Conservation (phyloP, 208 protist species). For the Crithidia brevicula region DNA sequence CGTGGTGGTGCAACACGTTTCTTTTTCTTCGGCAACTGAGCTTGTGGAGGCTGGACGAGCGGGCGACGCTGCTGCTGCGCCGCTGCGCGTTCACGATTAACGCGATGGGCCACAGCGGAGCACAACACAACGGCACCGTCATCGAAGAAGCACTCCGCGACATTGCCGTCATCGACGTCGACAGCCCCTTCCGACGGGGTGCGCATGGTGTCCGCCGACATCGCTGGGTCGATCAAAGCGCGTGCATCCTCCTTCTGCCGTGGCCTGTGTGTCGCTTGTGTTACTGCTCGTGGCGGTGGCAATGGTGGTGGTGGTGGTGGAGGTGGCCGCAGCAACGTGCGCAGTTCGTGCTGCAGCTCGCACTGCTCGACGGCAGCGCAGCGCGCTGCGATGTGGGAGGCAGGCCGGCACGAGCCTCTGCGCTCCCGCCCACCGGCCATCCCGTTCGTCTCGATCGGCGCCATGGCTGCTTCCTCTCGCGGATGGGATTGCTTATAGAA, state of each 20-base stretch:
- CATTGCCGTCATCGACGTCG: background rate
- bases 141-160: conserved; percentile 20
- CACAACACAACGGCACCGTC: conserved; percentile 3
- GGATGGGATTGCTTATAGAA: conserved; percentile 17
- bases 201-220: conserved; percentile 1
- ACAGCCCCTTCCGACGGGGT: background rate
- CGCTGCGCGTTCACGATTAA: background rate
- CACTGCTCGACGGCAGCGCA: conserved; percentile 20
- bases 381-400: background rate
- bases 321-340: background rate
- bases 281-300: too few relatives aligned
- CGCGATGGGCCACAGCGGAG: conserved; percentile 10
- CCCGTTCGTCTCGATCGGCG: background rate
- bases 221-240: too few relatives aligned
- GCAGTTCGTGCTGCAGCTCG: conserved; percentile 17
- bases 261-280: background rate
- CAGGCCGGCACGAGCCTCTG: too few relatives aligned
- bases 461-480: background rate
- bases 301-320: background rate
- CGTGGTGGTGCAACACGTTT: background rate
- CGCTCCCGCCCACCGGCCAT: too few relatives aligned
- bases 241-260: background rate
- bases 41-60: background rate
- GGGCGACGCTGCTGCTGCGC: conserved; percentile 1
- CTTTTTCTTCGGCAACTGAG: background rate